phyloP scores from a whole-genome alignment of 805 yeast genomes.

The Suhomyces canberraensis region DNA sequence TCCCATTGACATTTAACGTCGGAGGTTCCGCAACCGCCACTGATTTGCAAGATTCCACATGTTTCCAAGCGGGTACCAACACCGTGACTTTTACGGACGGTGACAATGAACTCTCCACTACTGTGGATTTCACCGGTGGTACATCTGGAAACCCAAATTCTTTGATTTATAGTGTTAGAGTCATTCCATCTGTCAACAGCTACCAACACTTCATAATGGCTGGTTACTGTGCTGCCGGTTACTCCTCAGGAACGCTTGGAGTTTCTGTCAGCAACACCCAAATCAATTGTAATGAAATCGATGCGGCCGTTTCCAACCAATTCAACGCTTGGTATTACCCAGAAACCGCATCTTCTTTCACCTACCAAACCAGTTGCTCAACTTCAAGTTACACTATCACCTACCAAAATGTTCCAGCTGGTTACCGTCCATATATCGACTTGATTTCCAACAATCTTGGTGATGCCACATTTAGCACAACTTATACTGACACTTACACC shows the following conservation, averaged over 20 bases:
- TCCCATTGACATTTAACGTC: constrained; percentile 21
- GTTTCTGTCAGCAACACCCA: constrained; percentile 8
- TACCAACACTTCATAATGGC: constrained; percentile 9
- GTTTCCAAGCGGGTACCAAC: constrained; percentile 18
- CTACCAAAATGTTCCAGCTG: constrained; percentile 25
- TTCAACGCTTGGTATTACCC: constrained; percentile 22
- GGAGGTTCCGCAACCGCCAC: constrained; percentile 6
- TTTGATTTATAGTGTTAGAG: constrained; percentile 2
- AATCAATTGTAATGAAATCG: constrained; percentile 20
- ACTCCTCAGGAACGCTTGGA: constrained; percentile 21
- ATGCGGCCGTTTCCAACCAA: constrained; percentile 18
- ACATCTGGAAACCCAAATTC: neutral
- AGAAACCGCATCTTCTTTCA: neutral
- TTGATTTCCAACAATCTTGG: neutral
- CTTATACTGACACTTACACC: constrained; percentile 10
- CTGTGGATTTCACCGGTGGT: constrained; percentile 6
- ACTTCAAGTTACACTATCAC: neutral
- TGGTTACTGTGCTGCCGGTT: constrained; percentile 20
- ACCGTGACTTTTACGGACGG: constrained; percentile 17
- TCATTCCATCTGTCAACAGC: constrained; percentile 11
- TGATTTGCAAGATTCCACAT: constrained; percentile 17
- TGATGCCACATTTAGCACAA: neutral
- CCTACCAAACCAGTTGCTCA: neutral
- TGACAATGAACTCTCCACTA: constrained; percentile 5
- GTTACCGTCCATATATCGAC: constrained; percentile 16